Percentiles rank a stretch among this genome's conserved stretches.
These are phyloP conservation scores for Blastocystis hominis DNA, from an alignment of 352 stramenopile genomes.

Conservation along the genomic window DNA sequence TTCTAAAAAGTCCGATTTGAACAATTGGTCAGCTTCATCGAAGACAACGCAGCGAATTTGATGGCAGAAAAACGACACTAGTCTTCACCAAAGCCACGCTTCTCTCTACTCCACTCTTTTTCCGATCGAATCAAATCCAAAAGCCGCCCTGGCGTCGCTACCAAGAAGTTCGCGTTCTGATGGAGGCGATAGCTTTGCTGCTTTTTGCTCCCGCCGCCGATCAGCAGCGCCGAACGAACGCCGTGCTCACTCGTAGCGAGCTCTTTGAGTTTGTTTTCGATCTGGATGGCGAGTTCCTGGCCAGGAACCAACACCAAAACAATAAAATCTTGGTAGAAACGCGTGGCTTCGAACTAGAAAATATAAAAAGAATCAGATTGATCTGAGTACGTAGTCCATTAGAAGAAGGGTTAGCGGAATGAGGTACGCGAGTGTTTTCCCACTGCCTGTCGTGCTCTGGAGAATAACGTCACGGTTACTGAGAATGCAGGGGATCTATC, in stretches of 20 bases:
- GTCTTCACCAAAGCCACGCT: background rate
- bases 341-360: background rate
- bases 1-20: slow-evolving; percentile 41
- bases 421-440: slow-evolving; percentile 40
- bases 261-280: background rate
- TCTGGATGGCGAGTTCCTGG: slow-evolving; percentile 40
- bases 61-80: background rate
- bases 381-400: slow-evolving; percentile 1
- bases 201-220: slow-evolving; percentile 17
- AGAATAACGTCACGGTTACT: slow-evolving; percentile 48
- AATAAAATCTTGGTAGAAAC: slow-evolving; percentile 3
- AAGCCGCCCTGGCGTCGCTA: slow-evolving; percentile 8
- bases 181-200: background rate
- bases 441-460: slow-evolving; percentile 22
- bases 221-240: slow-evolving; percentile 5
- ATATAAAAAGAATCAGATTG: background rate
- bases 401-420: slow-evolving; percentile 3
- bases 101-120: background rate
- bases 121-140: background rate
- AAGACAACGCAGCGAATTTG: background rate
- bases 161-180: slow-evolving; percentile 5
- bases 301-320: slow-evolving; percentile 4
- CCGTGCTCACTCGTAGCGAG: background rate
- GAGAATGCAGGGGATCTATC: slow-evolving; percentile 37
- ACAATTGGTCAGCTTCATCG: slow-evolving; percentile 42